Evolutionary conservation across 2,329 filamentous ascomycete genomes (phyloP).

Genomic region (Colletotrichum scovillei): DNA sequence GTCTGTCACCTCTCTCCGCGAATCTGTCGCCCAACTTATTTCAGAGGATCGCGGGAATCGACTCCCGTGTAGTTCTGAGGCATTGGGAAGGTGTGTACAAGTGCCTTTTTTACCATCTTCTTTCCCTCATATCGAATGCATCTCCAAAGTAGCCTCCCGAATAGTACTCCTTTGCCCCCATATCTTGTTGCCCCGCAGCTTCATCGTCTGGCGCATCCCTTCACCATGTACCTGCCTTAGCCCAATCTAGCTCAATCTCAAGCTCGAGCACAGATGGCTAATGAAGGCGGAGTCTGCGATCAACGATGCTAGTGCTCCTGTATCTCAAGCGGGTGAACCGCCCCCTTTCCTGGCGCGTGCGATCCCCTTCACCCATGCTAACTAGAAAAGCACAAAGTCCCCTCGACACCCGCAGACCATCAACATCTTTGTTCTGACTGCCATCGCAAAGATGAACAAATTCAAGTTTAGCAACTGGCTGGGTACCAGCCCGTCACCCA

Average conservation of each 20-base stretch:
- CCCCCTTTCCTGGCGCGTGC: background rate
- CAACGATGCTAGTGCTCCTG: background rate
- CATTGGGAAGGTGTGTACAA: background rate
- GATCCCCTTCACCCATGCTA: background rate
- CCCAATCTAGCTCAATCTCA: background rate
- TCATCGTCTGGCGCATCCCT: background rate
- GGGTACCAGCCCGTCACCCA: conserved; percentile 39
- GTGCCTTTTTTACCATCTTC: background rate
- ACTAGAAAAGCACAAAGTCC: background rate
- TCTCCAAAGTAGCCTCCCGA: background rate
- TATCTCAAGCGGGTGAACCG: background rate
- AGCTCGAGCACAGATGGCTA: background rate
- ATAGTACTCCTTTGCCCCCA: background rate
- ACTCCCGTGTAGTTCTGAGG: background rate
- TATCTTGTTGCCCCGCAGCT: background rate
- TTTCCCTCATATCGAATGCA: background rate
- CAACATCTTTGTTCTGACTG: background rate
- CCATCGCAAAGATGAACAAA: conserved; percentile 42
- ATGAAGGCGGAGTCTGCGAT: background rate
- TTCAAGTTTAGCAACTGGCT: conserved; percentile 50
- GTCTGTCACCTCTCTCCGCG: background rate
- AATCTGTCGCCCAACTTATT: background rate
- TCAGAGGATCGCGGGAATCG: background rate
- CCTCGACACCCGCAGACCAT: background rate
- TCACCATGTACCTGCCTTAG: background rate